These are phyloP conservation scores for Nannochloropsis gaditana DNA, from an alignment of 108 stramenopile species.

Conservation along the genomic window DNA sequence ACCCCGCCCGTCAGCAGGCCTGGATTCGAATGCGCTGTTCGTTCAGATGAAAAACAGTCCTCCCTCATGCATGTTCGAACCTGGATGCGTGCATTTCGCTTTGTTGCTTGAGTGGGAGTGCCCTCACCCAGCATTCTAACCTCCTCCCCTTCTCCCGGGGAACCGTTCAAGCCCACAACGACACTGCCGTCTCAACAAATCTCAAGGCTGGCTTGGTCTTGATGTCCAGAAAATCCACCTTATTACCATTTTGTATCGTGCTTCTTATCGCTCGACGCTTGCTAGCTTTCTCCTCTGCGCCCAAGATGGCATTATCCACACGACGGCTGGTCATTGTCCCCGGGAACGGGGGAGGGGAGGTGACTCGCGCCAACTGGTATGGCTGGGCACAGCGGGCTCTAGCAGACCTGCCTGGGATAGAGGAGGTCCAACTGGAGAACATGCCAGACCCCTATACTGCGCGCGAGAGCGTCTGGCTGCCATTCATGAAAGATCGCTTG, in stretches of 20 bases:
- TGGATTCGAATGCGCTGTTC: no score
- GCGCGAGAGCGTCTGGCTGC: conserved; percentile 22
- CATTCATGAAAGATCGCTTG: neutral
- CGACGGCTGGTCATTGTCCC: conserved; percentile 18
- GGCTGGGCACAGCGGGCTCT: neutral
- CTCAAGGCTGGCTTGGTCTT: no score
- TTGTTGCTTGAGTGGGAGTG: no score
- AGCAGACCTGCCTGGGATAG: neutral
- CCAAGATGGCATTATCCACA: neutral
- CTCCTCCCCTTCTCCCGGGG: no score
- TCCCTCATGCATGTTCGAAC: no score
- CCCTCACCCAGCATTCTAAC: no score
- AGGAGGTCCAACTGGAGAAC: neutral
- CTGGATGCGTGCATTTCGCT: no score
- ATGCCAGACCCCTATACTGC: conserved; percentile 25
- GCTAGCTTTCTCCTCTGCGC: neutral
- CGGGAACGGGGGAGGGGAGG: conserved; percentile 14
- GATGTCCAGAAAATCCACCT: neutral
- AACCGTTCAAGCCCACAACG: no score
- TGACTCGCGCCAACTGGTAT: conserved; percentile 25
- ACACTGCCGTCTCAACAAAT: no score
- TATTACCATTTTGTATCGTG: neutral
- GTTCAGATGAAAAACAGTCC: no score
- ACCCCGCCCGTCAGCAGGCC: no score
- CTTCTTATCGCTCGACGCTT: neutral